Base-by-base conservation (phyloP, 2,329 filamentous ascomycete species). In the Neurospora sp. region DNA sequence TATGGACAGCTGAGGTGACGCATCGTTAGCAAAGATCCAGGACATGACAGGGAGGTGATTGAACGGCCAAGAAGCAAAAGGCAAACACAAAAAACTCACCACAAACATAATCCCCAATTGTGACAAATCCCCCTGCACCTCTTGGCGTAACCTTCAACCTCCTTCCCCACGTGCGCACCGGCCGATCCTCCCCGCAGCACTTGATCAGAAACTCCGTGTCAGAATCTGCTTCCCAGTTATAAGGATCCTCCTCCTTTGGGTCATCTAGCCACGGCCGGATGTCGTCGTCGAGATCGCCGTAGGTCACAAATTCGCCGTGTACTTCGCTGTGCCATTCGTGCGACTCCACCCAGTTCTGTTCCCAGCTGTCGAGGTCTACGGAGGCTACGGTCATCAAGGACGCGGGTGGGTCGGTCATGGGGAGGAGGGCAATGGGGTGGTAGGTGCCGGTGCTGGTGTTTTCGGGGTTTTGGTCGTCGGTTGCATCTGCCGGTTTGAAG, bases 391-490 rank as follows among this genome's bases (percentile, higher is more conserved):
- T 15, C 10, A 52, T 52, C 3, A 15, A 52, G 66, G 76, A 77
- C 69, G 77, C 74, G 70, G 76, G 77, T 66, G 75, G 75, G 66
- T 76, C 73, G 41, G 76, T 77, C n/a, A 77, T 66, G 23, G 76
- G 74, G 40, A 75, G 67, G 67, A 74, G 72, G 12, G 75, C 71
- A 69, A 77, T 74, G 67, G 74, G 70, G 69, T 77, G 76, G 74
- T 75, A 77, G 39, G 68, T 75, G 69, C 74, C 72, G 52, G 69
- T 69, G 67, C 36, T 52, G 19, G 43, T 52, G 43, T 12, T 52
- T 52, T 52, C 43, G 43, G 43, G 43, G 43, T 52, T 52, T 3
- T 52, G 43, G 43, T 52, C 67, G 68, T 33, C 52, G n/a, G 40
- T 8, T 43, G 19, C 67, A 66, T 68, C 68, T 52, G 67, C 71